Evolutionary conservation across 805 yeast species (phyloP), one percentile per base, ranked within the genome.

Genomic region (Pachysolen tannophilus): DNA sequence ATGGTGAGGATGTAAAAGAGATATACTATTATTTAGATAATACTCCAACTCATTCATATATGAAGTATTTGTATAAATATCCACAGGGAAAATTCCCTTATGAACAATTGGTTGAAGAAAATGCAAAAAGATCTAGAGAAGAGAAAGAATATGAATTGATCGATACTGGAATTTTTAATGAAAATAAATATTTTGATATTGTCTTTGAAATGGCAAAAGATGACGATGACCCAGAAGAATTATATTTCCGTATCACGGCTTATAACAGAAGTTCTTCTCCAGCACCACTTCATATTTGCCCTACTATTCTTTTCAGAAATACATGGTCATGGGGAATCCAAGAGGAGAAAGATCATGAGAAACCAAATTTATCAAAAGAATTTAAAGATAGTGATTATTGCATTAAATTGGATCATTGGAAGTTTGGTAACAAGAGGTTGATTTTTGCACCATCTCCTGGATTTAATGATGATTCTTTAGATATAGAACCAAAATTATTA

Each of bases 1-100:
- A 87, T 56, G 97, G 97, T 37, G 97, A 87, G 54, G 97, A 87
- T 55, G 95, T 85, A 41, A 87, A 87, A 60, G 94, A 83, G 51
- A 56, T 78, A 45, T 83, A 83, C 54, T 87, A 76, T 53, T 86
- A 87, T 51, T 67, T 87, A 41, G 97, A 87, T 60, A 87, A 85
- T 59, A 83, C 94, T 9, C 97, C 97, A 6, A 72, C 95, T 5
- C 96, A 87, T 60, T 79, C 94, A 24, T 87, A 86, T 60, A 82
- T 85, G 82, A 87, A 88, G 63, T 85, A 79, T 47, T 67, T 85
- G 39, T 87, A 87, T 71, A 88, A 88, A 64, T 87, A 87, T 53
- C 95, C 97, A n/a, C 94, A 85, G 45, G 63, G 65, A 26, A 75
- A 76, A 58, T 87, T 73, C 57, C 97, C 97, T 1, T 87, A 87